A percentile compares a stretch with the other conserved stretches of the same genome.
These are phyloP conservation scores for Nakataea oryzae DNA, from an alignment of 2,329 filamentous ascomycete species.

Conservation along the genomic window DNA sequence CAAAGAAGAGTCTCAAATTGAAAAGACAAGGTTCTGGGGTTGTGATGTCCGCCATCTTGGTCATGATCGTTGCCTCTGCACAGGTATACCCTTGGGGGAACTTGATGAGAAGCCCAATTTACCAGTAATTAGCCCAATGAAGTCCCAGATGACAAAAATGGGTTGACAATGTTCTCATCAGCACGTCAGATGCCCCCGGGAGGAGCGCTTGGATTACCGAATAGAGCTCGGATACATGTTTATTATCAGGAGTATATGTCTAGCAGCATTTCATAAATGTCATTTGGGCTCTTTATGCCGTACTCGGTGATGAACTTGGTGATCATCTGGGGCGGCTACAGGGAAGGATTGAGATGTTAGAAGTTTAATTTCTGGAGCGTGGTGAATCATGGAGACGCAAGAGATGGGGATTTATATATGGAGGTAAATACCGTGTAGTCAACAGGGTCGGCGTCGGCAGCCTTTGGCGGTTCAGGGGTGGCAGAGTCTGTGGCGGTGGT, in stretches of 20 bases:
- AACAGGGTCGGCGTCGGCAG: constrained; percentile 35
- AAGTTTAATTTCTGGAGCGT: not conserved
- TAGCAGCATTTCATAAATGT: constrained; percentile 61
- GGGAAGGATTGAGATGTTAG: not conserved
- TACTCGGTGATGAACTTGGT: constrained; percentile 68
- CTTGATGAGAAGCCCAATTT: too few relatives aligned
- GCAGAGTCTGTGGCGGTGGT: constrained; percentile 38
- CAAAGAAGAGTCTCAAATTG: not conserved
- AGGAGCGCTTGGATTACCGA: too few relatives aligned
- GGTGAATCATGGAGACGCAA: not conserved
- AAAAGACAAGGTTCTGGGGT: not conserved
- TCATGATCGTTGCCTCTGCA: too few relatives aligned
- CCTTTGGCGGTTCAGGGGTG: constrained; percentile 8
- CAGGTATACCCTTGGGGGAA: too few relatives aligned
- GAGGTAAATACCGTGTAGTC: constrained; percentile 55
- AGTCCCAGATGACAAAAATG: too few relatives aligned
- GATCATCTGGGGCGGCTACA: constrained; percentile 55
- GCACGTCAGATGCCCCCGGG: too few relatives aligned
- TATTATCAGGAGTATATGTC: constrained; percentile 35
- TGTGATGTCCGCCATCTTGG: too few relatives aligned
- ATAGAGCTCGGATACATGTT: not conserved
- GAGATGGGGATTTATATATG: not conserved
- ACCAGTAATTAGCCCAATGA: too few relatives aligned
- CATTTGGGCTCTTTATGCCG: constrained; percentile 59
- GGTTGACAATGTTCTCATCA: too few relatives aligned